Conservation (phyloP, 2,329 filamentous ascomycete genomes). For the Onygena corvina region DNA sequence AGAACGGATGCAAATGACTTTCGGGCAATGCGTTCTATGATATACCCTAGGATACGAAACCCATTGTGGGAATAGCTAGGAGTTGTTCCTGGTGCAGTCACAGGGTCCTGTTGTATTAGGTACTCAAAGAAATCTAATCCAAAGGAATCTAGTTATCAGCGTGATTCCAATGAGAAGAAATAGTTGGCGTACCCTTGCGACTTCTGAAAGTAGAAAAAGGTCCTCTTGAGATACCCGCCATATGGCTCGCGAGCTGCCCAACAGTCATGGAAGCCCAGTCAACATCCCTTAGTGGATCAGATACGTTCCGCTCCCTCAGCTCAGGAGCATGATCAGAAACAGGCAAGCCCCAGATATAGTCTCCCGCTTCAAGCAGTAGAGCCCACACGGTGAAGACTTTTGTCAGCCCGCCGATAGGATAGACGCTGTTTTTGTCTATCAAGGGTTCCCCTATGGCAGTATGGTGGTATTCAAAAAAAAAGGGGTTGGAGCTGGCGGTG, state of each 20-base stretch:
- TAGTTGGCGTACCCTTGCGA: slow-evolving; percentile 8
- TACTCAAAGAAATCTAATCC: slow-evolving; percentile 17
- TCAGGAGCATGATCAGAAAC: slow-evolving; percentile 36
- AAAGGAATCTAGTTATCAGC: neutral
- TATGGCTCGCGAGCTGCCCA: slow-evolving; percentile 25
- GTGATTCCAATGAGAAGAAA: slow-evolving; percentile 11
- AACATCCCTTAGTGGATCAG: neutral
- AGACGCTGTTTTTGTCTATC: slow-evolving; percentile 25
- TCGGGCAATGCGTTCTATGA: slow-evolving; percentile 27
- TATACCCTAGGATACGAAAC: slow-evolving; percentile 29
- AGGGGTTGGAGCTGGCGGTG: slow-evolving; percentile 12
- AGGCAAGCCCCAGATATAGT: slow-evolving; percentile 30
- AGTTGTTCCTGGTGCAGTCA: slow-evolving; percentile 25
- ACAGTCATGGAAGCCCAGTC: slow-evolving; percentile 14
- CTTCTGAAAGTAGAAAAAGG: neutral
- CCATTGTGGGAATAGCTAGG: slow-evolving; percentile 32
- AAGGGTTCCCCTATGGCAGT: slow-evolving; percentile 14
- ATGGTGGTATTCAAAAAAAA: slow-evolving; percentile 18
- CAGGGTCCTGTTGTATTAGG: slow-evolving; percentile 22
- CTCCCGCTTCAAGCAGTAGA: slow-evolving; percentile 33
- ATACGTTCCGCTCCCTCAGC: slow-evolving; percentile 18
- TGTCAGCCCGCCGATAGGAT: slow-evolving; percentile 34
- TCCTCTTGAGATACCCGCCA: slow-evolving; percentile 34
- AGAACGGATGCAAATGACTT: slow-evolving; percentile 25
- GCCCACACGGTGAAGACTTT: slow-evolving; percentile 37